Percentiles rank a stretch among this genome's conserved stretches.
Conservation (phyloP, 495 filamentous ascomycete genomes). For the Aspergillus conjunctus region DNA sequence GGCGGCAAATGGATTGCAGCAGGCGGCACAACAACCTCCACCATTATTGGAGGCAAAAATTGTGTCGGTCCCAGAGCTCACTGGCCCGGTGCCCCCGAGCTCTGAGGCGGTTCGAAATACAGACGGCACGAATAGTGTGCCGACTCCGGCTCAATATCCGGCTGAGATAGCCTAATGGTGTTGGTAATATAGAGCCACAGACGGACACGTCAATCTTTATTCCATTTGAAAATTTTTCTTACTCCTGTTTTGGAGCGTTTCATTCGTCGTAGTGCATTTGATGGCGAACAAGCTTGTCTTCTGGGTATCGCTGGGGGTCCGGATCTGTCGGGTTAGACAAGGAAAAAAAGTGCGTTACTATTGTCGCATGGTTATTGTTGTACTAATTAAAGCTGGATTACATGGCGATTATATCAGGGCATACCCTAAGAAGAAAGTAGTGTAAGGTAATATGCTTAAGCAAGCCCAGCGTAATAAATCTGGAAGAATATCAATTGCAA, state of each 20-base stretch:
- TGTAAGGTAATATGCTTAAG: too few relatives aligned
- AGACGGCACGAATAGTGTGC: background rate
- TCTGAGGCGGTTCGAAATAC: slow-evolving; percentile 3
- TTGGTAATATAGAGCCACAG: background rate
- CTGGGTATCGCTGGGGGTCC: too few relatives aligned
- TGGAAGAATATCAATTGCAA: too few relatives aligned
- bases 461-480: too few relatives aligned
- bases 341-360: too few relatives aligned
- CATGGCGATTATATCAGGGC: too few relatives aligned
- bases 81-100: background rate
- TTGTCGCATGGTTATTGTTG: too few relatives aligned
- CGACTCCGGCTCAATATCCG: slow-evolving; percentile 2
- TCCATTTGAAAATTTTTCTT: background rate
- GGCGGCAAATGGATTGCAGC: slow-evolving; percentile 1
- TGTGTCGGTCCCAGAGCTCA: background rate
- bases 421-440: too few relatives aligned
- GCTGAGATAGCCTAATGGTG: slow-evolving; percentile 5
- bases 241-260: background rate
- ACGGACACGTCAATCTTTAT: background rate
- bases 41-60: background rate
- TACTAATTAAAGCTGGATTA: too few relatives aligned
- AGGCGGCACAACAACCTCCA: background rate
- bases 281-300: background rate
- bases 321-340: too few relatives aligned
- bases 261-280: background rate